These are phyloP conservation scores for Rosa rugosa DNA, from an alignment of 306 rosid species.

Conservation along the genomic window DNA sequence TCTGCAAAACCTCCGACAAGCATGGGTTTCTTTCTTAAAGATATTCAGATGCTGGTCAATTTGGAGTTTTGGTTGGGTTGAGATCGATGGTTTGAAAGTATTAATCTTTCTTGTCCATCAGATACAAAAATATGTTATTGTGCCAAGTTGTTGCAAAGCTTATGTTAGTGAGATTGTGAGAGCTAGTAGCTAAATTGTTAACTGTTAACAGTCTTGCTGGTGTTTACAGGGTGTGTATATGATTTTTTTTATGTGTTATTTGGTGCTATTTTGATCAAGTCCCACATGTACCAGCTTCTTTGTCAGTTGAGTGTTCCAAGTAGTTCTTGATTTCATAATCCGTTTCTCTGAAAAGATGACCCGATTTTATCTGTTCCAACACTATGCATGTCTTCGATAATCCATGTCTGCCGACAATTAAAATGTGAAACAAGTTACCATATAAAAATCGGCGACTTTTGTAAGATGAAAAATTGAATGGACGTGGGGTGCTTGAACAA, in stretches of 20 bases:
- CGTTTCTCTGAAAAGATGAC: background rate
- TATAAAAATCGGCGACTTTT: too few relatives aligned
- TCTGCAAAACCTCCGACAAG: background rate
- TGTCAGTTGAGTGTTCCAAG: background rate
- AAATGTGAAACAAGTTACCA: too few relatives aligned
- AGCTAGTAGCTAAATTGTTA: background rate
- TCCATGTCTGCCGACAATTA: too few relatives aligned
- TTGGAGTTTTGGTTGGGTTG: background rate
- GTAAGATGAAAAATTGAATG: too few relatives aligned
- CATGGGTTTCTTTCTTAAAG: background rate
- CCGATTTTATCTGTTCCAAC: background rate
- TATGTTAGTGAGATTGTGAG: conserved; percentile 1
- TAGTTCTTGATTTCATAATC: background rate
- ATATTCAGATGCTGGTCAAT: background rate
- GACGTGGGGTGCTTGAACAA: too few relatives aligned
- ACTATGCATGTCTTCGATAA: background rate
- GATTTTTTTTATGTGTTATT: background rate
- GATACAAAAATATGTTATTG: background rate
- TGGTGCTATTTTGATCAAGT: background rate
- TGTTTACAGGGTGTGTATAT: background rate
- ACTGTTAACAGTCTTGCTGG: background rate
- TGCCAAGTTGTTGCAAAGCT: background rate
- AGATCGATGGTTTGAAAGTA: conserved; percentile 8
- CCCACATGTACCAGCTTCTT: background rate
- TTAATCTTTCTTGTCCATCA: background rate